Evolutionary conservation across 495 filamentous ascomycete genomes (phyloP), one percentile per base, ranked within the genome.

Genomic region (Trichoderma virens): DNA sequence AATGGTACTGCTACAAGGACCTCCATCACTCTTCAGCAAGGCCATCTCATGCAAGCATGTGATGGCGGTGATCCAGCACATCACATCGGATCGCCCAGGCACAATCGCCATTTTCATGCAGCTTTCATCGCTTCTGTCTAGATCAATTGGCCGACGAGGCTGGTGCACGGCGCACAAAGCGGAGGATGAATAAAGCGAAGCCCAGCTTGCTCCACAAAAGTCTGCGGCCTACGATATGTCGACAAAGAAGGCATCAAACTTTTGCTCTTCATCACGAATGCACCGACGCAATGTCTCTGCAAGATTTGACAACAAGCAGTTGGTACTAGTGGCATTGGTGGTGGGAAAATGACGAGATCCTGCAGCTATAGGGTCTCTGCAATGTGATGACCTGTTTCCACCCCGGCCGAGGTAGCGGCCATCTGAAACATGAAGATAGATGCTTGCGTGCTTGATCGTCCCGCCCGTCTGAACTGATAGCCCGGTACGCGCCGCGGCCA

Each of bases 361-460:
- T 30, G 23, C 47, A 27, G 23, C 2, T 18, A 47, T 47, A n/a
- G 43, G 20, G 43, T 27, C 9, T 30, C 23, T 13, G 25, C 1
- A 23, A 56, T 7, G 47, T 56, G 47, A 56, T 14, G 47, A n/a
- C 47, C 23, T 25, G 47, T 30, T 56, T 14, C 47, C 34, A 7
- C 6, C 9, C 9, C 23, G 25, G 47, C 3, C 23, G 9, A 27
- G 47, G 23, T 47, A 47, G 47, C 28, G 47, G 47, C 47, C 25
- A 56, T 56, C 47, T 56, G 47, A 56, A 56, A 56, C 47, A 56
- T 56, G 23, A 56, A 25, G 47, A 56, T 56, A 56, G 9, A 16
- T 56, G 47, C 47, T 56, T 56, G 47, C 47, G 47, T 56, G 47
- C 47, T 56, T 56, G 47, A 56, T 56, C 47, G 23, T 56, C 47